Conservation (phyloP, 306 rosid genomes). For the Lathyrus aphaca region DNA sequence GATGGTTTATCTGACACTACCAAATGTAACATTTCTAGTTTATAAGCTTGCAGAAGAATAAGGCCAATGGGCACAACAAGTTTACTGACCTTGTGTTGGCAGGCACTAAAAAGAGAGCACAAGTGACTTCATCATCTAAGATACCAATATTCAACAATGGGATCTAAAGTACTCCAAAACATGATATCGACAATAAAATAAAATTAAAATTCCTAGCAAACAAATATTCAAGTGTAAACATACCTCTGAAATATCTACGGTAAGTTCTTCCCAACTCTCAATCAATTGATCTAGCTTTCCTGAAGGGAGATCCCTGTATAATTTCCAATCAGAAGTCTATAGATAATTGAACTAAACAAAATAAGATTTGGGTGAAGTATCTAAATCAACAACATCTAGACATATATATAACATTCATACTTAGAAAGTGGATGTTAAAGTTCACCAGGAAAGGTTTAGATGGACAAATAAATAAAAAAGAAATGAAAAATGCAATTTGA, state of each 20-base stretch:
- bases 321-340: conserved; percentile 38
- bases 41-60: conserved; percentile 22
- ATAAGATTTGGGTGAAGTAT: conserved; percentile 10
- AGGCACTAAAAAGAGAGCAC: conserved; percentile 25
- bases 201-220: conserved; percentile 33
- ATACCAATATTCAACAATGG: conserved; percentile 20
- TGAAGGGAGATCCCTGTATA: conserved; percentile 77
- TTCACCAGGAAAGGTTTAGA: conserved; percentile 16
- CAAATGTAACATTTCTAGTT: neutral
- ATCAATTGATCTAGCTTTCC: conserved; percentile 62
- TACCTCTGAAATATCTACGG: conserved; percentile 71
- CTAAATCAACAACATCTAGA: conserved; percentile 13
- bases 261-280: conserved; percentile 68
- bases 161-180: conserved; percentile 21
- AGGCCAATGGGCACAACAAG: conserved; percentile 4
- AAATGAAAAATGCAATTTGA: conserved; percentile 25
- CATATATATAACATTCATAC: conserved; percentile 3
- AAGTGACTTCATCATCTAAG: conserved; percentile 20
- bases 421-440: neutral
- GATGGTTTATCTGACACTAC: conserved; percentile 18
- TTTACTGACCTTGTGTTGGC: conserved; percentile 9
- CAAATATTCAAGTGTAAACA: conserved; percentile 32
- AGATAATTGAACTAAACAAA: conserved; percentile 26
- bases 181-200: neutral
- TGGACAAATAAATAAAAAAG: conserved; percentile 8